Evolutionary conservation across 306 rosid genomes (phyloP).

Genomic region (Lotus japonicus): DNA sequence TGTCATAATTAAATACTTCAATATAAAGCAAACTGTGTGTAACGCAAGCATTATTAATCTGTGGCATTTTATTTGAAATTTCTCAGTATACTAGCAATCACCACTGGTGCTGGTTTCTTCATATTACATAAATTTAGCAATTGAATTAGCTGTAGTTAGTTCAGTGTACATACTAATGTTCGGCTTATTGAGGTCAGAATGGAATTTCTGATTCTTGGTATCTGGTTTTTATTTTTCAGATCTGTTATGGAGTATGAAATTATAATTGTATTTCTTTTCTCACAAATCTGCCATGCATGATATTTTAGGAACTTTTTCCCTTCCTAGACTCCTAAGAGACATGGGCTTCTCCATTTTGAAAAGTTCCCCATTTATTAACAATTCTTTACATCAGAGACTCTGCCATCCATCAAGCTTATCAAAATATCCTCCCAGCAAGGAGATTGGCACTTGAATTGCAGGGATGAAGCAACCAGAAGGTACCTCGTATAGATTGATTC

Average conservation of each 20-base stretch:
- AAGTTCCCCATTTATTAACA: conserved; percentile 24
- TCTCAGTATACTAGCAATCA: no score
- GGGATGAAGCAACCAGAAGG: conserved; percentile 72
- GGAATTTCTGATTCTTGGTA: no score
- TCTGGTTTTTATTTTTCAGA: no score
- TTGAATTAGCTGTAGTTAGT: no score
- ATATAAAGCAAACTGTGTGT: no score
- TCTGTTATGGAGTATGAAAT: background rate
- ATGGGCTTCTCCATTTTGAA: conserved; percentile 7
- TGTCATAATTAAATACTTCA: no score
- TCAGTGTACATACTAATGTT: no score
- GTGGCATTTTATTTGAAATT: no score
- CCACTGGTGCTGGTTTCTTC: no score
- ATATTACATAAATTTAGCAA: no score
- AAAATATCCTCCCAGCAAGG: conserved; percentile 88
- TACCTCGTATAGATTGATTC: conserved; percentile 25
- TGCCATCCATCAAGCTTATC: conserved; percentile 88
- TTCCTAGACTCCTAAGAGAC: conserved; percentile 9
- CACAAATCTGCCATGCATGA: background rate
- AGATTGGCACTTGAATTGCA: conserved; percentile 82
- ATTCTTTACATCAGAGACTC: conserved; percentile 74
- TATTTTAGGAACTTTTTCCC: conserved; percentile 1
- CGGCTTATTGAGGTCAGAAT: no score
- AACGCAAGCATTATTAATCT: no score
- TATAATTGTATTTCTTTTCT: background rate